Percentiles rank a stretch among this genome's conserved stretches.
Evolutionary conservation across 805 yeast genomes (phyloP).

Genomic region (Millerozyma miso): DNA sequence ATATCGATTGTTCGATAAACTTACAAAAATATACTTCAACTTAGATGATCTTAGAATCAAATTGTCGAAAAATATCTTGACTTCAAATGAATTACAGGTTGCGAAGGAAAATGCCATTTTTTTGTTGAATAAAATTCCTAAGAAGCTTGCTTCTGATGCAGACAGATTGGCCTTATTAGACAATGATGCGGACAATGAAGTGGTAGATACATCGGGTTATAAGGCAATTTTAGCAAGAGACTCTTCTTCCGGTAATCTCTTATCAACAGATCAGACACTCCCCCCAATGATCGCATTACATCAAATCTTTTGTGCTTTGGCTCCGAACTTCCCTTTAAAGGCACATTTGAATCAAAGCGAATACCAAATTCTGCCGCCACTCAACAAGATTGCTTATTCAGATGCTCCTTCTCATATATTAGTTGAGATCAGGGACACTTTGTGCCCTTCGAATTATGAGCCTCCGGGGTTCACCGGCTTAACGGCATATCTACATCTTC

Average conservation of each 20-base stretch:
- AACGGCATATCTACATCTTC: constrained; percentile 67
- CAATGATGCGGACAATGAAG: constrained; percentile 35
- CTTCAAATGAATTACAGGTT: constrained; percentile 46
- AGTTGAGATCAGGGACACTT: constrained; percentile 71
- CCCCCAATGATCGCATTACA: constrained; percentile 62
- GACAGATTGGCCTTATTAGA: constrained; percentile 37
- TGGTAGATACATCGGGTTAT: constrained; percentile 57
- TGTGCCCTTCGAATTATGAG: constrained; percentile 50
- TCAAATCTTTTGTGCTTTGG: constrained; percentile 67
- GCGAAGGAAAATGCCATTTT: constrained; percentile 51
- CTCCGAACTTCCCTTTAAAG: constrained; percentile 63
- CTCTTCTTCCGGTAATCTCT: constrained; percentile 52
- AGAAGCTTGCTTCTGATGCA: constrained; percentile 45
- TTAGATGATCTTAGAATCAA: constrained; percentile 57
- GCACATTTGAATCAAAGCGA: constrained; percentile 25
- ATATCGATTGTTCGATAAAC: constrained; percentile 55
- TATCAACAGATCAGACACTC: constrained; percentile 34
- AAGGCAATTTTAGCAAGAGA: constrained; percentile 67
- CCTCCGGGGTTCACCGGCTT: constrained; percentile 69
- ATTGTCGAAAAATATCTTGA: constrained; percentile 47
- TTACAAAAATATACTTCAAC: constrained; percentile 49
- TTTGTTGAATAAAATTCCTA: constrained; percentile 55
- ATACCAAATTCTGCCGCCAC: constrained; percentile 41
- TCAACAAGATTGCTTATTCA: constrained; percentile 43
- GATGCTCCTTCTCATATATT: constrained; percentile 62